phyloP scores from a whole-genome alignment of 768 basidiomycete genomes.

The Rhizopogon roseolus region DNA sequence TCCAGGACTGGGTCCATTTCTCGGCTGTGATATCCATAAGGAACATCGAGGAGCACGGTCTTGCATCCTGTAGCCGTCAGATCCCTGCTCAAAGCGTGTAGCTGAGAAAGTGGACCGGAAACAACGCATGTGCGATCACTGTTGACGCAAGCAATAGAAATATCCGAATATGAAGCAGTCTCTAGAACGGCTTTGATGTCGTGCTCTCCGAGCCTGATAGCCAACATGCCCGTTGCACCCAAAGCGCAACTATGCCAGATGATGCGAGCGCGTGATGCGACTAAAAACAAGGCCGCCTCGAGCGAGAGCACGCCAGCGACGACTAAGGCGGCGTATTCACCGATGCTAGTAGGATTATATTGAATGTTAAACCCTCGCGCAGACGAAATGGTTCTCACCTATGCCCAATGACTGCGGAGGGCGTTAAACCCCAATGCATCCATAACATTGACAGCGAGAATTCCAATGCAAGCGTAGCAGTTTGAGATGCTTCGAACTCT shows the following conservation, averaged over 20 bases:
- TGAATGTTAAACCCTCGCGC: not conserved
- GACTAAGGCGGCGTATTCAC: slow-evolving; percentile 71
- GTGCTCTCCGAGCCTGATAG: slow-evolving; percentile 36
- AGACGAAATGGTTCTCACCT: slow-evolving; percentile 41
- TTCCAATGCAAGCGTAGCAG: slow-evolving; percentile 56
- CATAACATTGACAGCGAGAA: slow-evolving; percentile 60
- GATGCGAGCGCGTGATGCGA: slow-evolving; percentile 54
- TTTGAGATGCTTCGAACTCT: slow-evolving; percentile 44
- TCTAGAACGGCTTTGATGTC: slow-evolving; percentile 32
- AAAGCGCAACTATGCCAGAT: slow-evolving; percentile 45
- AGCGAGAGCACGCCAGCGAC: slow-evolving; percentile 55
- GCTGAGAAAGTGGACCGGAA: slow-evolving; percentile 45
- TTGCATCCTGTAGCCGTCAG: slow-evolving; percentile 37
- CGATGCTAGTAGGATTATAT: slow-evolving; percentile 42
- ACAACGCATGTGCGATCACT: slow-evolving; percentile 53
- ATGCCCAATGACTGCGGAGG: slow-evolving; percentile 63
- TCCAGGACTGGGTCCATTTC: slow-evolving; percentile 55
- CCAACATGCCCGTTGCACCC: slow-evolving; percentile 55
- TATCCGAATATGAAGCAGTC: slow-evolving; percentile 26
- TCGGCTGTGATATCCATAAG: slow-evolving; percentile 63
- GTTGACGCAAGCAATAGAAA: slow-evolving; percentile 61
- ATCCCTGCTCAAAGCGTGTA: slow-evolving; percentile 36
- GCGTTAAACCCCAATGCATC: slow-evolving; percentile 64
- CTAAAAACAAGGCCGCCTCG: slow-evolving; percentile 50
- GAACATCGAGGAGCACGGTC: slow-evolving; percentile 42